A percentile compares a stretch with the other conserved stretches of the same genome.
Conservation (phyloP, 2,329 filamentous ascomycete species). For the Penicillium sp. region DNA sequence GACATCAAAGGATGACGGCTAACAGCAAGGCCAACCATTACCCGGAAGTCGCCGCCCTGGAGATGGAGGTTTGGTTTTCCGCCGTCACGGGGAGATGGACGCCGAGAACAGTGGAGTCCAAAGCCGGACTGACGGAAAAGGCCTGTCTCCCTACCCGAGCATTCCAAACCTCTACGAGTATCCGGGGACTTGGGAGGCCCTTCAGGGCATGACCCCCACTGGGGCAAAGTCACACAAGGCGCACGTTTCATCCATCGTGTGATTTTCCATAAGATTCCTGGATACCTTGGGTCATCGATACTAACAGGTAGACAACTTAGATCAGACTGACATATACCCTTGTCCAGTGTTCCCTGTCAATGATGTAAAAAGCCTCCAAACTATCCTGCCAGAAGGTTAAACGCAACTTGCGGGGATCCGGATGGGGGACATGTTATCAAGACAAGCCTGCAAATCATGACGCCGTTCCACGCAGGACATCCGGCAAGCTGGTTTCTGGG, state of each 20-base stretch:
- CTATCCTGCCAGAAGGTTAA: neutral
- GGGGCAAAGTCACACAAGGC: conserved; percentile 21
- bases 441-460: neutral
- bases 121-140: conserved; percentile 14
- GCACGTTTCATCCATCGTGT: conserved; percentile 35
- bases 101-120: conserved; percentile 3
- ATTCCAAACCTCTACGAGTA: conserved; percentile 10
- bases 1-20: conserved; percentile 6
- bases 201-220: conserved; percentile 7
- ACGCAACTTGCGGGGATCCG: neutral
- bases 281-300: neutral
- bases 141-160: conserved; percentile 4
- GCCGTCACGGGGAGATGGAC: conserved; percentile 1
- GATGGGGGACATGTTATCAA: neutral
- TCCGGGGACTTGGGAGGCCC: conserved; percentile 18
- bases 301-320: neutral
- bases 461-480: neutral
- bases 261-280: conserved; percentile 18
- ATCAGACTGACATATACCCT: neutral
- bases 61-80: neutral
- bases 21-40: conserved; percentile 1
- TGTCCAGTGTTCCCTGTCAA: neutral
- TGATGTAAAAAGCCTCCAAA: neutral
- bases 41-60: neutral
- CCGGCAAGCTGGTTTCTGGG: neutral